Conservation (phyloP, 768 basidiomycete species). For the Cytidiella melzeri region DNA sequence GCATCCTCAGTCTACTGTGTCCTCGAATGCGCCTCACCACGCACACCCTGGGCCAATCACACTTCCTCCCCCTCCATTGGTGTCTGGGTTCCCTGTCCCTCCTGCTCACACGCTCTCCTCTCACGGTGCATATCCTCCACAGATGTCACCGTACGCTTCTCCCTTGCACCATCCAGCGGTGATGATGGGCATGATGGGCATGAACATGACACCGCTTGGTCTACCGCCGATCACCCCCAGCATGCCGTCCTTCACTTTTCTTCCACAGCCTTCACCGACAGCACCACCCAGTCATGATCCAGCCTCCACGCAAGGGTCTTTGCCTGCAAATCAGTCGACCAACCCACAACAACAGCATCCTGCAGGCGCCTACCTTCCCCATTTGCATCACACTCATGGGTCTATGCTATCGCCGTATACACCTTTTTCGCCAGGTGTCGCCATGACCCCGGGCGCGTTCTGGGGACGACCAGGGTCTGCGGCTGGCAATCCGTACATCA, state of each 20-base stretch:
- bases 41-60: slow-evolving; percentile 69
- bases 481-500: slow-evolving; percentile 37
- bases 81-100: slow-evolving; percentile 34
- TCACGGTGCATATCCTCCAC: slow-evolving; percentile 13
- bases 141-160: slow-evolving; percentile 26
- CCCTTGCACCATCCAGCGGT: slow-evolving; percentile 36
- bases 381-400: slow-evolving; percentile 13
- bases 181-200: slow-evolving; percentile 22
- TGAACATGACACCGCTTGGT: slow-evolving; percentile 63
- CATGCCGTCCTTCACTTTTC: slow-evolving; percentile 93
- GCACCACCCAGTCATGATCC: slow-evolving; percentile 26
- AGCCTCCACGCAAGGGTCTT: not conserved
- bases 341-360: slow-evolving; percentile 8
- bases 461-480: slow-evolving; percentile 53
- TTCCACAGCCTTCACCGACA: slow-evolving; percentile 43
- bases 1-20: not conserved
- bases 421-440: slow-evolving; percentile 64
- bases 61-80: slow-evolving; percentile 52
- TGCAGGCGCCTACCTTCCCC: slow-evolving; percentile 5
- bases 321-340: slow-evolving; percentile 10
- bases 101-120: slow-evolving; percentile 31
- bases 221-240: slow-evolving; percentile 94
- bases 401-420: slow-evolving; percentile 25
- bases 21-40: slow-evolving; percentile 25
- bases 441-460: slow-evolving; percentile 71